phyloP scores from a whole-genome alignment of 2,329 filamentous ascomycete genomes.

The Penicillium glabrum region DNA sequence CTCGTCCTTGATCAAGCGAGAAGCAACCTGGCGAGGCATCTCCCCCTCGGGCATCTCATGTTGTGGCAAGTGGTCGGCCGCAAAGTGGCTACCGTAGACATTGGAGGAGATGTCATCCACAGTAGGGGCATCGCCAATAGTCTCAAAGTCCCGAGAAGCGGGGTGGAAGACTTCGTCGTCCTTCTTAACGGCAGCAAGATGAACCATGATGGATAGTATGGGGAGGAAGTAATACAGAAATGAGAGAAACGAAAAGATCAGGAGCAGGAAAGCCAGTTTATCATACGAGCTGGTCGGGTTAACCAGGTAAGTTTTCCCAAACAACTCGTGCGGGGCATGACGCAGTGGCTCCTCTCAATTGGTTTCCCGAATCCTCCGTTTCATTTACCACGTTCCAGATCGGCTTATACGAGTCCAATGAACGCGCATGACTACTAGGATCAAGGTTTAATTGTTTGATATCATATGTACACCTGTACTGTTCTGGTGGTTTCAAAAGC shows the following conservation, averaged over 20 bases:
- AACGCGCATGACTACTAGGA: neutral
- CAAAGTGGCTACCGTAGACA: conserved; percentile 86
- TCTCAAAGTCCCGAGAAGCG: conserved; percentile 45
- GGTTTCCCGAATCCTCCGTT: neutral
- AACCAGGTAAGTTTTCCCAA: no score
- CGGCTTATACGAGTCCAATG: neutral
- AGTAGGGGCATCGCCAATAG: conserved; percentile 44
- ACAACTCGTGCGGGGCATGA: neutral
- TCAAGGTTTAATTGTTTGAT: neutral
- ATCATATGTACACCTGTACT: neutral
- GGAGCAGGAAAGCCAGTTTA: neutral
- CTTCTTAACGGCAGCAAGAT: conserved; percentile 41
- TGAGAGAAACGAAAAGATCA: neutral
- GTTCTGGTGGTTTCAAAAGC: conserved; percentile 6
- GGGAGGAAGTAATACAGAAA: neutral
- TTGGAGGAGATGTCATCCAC: conserved; percentile 64
- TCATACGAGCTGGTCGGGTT: no score
- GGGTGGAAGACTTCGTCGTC: conserved; percentile 38
- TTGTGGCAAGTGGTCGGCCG: conserved; percentile 74
- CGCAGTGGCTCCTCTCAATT: neutral
- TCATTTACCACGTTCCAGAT: neutral
- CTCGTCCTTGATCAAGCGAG: conserved; percentile 95
- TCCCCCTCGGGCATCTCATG: conserved; percentile 84
- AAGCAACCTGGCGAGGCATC: conserved; percentile 92
- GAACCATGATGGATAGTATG: conserved; percentile 37